Evolutionary conservation across 2,329 filamentous ascomycete species (phyloP).

Genomic region (Xylaria multiplex): DNA sequence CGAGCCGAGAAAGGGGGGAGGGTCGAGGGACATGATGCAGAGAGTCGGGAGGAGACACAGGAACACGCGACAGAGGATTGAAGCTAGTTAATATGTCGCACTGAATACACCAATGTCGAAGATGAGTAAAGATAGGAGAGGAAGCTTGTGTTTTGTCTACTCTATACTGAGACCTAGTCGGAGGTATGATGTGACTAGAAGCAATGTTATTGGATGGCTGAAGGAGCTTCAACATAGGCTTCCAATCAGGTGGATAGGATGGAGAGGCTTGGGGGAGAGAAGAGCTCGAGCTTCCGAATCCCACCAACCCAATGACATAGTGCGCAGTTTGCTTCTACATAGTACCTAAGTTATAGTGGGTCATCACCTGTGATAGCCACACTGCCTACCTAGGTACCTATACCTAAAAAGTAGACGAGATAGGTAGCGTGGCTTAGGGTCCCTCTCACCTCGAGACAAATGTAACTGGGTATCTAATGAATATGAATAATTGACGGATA

Average conservation of each 20-base stretch:
- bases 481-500: background rate
- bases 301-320: conserved; percentile 24
- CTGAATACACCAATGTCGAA: conserved; percentile 9
- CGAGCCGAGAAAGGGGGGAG: conserved; percentile 84
- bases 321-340: background rate
- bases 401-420: no score
- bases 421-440: no score
- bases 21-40: conserved; percentile 83
- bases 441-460: no score
- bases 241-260: conserved; percentile 33
- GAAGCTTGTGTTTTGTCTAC: conserved; percentile 15
- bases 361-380: background rate
- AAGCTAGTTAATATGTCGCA: background rate
- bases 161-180: background rate
- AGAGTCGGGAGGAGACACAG: conserved; percentile 34
- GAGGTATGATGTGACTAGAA: conserved; percentile 25
- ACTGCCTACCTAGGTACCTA: background rate
- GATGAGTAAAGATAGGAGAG: conserved; percentile 5
- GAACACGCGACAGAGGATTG: conserved; percentile 11
- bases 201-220: conserved; percentile 29
- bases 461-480: no score
- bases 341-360: background rate
- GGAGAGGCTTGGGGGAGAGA: conserved; percentile 15
- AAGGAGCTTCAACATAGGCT: conserved; percentile 14
- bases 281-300: conserved; percentile 20